Base-by-base conservation (phyloP, 2,329 filamentous ascomycete species). In the Diplodia scrobiculata region DNA sequence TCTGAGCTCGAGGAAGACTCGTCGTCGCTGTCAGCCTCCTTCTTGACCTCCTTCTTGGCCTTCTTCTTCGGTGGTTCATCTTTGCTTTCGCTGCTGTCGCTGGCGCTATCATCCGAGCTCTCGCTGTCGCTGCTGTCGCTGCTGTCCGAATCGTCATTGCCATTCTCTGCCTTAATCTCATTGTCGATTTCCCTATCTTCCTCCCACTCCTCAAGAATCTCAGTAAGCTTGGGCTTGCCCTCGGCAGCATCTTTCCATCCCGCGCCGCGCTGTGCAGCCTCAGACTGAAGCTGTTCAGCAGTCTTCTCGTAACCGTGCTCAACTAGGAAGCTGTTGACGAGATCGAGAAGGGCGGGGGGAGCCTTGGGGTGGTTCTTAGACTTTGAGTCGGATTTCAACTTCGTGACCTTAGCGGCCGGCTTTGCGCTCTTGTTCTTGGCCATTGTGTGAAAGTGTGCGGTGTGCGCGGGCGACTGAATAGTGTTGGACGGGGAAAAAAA, bases 311-410 rank as follows among this genome's bases (percentile, higher is more conserved):
- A 76, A 47, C 77, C 76, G 59, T 76, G 68, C 27, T 75, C 71
- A 27, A 70, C 67, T 59, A 79, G 71, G 69, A 78, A 79, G 38
- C 68, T 58, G 68, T 72, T 69, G 9, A 79, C 72, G 34, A 78
- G 73, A 59, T 73, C 72, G 64, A 78, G 67, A 10, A 76, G 69
- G 21, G 69, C 67, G 13, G 68, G 67, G 9, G 72, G 71, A 38
- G 68, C 70, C 65, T 70, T 64, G 19, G 71, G 67, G 47, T 69
- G 54, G 63, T 10, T 38, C 48, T 59, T 48, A 14, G 68, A 67
- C 21, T 53, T 54, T 17, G 58, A 62, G 14, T 62, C 58, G 2
- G 58, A 25, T 21, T 62, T 62, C 5, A 11, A 13, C 50, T 66
- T 66, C n/a, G 51, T 51, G 60, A 45, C 63, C 52, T 54, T 66